Percentiles rank a stretch among this genome's conserved stretches.
phyloP scores from a whole-genome alignment of 352 stramenopile species.

The Globisporangium rhizosaccharum region DNA sequence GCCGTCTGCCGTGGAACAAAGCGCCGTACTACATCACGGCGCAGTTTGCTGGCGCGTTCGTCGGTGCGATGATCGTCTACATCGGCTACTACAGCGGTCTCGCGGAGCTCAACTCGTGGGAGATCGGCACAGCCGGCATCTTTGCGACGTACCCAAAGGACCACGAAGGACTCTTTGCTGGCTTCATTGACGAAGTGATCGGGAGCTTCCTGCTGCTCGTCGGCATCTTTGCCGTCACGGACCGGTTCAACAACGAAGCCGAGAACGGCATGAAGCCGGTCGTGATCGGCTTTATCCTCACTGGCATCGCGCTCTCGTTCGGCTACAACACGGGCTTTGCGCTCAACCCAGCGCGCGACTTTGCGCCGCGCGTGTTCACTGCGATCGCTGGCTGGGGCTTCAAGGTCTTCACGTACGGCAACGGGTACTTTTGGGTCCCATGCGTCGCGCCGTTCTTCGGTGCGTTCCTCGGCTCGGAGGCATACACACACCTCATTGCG shows the following conservation, averaged over 20 bases:
- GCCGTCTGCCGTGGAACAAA: conserved; percentile 56
- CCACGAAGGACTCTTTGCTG: conserved; percentile 49
- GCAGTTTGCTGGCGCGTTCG: conserved; percentile 57
- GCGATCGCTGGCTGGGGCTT: conserved; percentile 53
- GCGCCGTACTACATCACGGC: conserved; percentile 55
- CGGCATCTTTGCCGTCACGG: conserved; percentile 60
- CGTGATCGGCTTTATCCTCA: conserved; percentile 67
- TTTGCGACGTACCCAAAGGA: conserved; percentile 72
- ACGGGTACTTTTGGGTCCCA: conserved; percentile 77
- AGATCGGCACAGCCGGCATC: conserved; percentile 58
- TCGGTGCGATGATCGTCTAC: conserved; percentile 61
- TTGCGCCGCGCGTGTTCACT: conserved; percentile 62
- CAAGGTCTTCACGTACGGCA: conserved; percentile 59
- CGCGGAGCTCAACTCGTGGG: conserved; percentile 49
- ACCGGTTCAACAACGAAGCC: conserved; percentile 70
- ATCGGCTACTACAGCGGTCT: conserved; percentile 58
- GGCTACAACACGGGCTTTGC: conserved; percentile 78
- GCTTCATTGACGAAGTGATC: conserved; percentile 60
- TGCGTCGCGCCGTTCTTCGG: conserved; percentile 68
- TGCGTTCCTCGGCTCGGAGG: conserved; percentile 46
- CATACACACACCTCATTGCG: conserved; percentile 62
- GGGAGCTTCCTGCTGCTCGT: conserved; percentile 56
- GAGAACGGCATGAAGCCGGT: conserved; percentile 62
- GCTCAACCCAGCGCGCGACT: conserved; percentile 68
- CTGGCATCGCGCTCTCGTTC: conserved; percentile 71